Percentiles rank a stretch among this genome's conserved stretches.
Conservation (phyloP, 257 asterid species). For the Plantago elongata region DNA sequence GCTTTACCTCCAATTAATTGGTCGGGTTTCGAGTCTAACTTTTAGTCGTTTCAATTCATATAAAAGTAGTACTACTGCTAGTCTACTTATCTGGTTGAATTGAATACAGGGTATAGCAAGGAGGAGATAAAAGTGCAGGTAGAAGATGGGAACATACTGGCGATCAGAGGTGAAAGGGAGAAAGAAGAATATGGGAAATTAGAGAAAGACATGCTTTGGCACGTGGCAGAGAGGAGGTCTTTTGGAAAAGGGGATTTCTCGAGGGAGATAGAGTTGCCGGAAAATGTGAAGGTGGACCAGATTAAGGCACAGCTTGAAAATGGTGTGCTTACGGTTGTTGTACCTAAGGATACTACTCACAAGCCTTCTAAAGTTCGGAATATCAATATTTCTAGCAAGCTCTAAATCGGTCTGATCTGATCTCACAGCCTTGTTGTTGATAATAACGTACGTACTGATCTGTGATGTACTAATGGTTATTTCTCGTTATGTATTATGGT, state of each 20-base stretch:
- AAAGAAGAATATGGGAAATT: constrained; percentile 32
- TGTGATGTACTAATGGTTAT: no score
- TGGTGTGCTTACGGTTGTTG: constrained; percentile 74
- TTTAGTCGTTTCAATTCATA: no score
- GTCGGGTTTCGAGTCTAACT: no score
- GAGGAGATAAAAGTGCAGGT: constrained; percentile 71
- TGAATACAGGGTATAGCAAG: constrained; percentile 46
- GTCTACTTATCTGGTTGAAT: no score
- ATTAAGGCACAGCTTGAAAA: constrained; percentile 69
- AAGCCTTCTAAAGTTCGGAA: constrained; percentile 59
- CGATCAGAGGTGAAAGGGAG: constrained; percentile 50
- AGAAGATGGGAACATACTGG: constrained; percentile 62
- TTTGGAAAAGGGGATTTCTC: constrained; percentile 37
- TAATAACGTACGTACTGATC: no score
- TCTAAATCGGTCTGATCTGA: constrained; percentile 16
- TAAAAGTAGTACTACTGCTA: no score
- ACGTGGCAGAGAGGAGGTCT: constrained; percentile 71
- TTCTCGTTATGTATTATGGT: no score
- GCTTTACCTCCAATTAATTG: no score
- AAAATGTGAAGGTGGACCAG: constrained; percentile 67
- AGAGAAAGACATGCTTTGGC: constrained; percentile 62
- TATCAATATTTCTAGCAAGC: constrained; percentile 53
- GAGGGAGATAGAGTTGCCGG: constrained; percentile 68
- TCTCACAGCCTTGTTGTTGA: neutral
- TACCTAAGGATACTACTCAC: constrained; percentile 64